Percentiles rank a stretch among this genome's conserved stretches.
Conservation (phyloP, 2,329 filamentous ascomycete genomes). For the Curvularia eragrostidis region DNA sequence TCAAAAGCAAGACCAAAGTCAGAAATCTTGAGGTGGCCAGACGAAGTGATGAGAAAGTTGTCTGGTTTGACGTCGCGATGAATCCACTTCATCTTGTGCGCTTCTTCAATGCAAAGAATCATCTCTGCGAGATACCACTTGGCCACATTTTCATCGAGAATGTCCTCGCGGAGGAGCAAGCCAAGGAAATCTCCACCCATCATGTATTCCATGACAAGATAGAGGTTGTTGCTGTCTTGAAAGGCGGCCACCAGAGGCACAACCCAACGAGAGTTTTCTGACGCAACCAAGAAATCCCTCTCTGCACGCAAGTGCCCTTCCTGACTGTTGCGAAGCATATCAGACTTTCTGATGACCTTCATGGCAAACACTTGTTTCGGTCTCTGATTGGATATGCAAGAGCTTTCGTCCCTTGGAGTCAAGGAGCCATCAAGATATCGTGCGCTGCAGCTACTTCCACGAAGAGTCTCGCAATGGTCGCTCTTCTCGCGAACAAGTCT, state of each 20-base stretch:
- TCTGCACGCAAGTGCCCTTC: conserved; percentile 92
- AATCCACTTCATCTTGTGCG: conserved; percentile 86
- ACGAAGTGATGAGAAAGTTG: conserved; percentile 90
- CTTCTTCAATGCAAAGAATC: conserved; percentile 92
- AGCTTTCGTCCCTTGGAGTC: conserved; percentile 4
- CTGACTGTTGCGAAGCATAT: conserved; percentile 89
- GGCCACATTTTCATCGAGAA: conserved; percentile 77
- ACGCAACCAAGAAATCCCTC: conserved; percentile 87
- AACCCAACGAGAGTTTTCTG: conserved; percentile 88
- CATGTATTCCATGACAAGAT: conserved; percentile 98
- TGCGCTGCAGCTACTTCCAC: conserved; percentile 21
- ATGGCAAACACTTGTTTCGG: conserved; percentile 78
- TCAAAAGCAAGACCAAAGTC: conserved; percentile 97
- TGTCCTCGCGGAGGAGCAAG: conserved; percentile 82
- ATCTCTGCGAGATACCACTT: conserved; percentile 94
- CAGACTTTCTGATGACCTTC: conserved; percentile 95
- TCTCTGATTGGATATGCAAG: conserved; percentile 13
- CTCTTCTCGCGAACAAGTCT: conserved; percentile 76
- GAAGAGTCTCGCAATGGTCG: conserved; percentile 24
- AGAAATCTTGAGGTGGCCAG: conserved; percentile 91
- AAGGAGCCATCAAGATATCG: conserved; percentile 20
- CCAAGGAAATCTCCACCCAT: conserved; percentile 93
- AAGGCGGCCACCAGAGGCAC: conserved; percentile 89
- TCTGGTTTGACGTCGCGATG: conserved; percentile 97
- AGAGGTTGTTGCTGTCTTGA: conserved; percentile 82